Conservation (phyloP, 805 yeast species). For the Sugiyamaella lignohabitans region DNA sequence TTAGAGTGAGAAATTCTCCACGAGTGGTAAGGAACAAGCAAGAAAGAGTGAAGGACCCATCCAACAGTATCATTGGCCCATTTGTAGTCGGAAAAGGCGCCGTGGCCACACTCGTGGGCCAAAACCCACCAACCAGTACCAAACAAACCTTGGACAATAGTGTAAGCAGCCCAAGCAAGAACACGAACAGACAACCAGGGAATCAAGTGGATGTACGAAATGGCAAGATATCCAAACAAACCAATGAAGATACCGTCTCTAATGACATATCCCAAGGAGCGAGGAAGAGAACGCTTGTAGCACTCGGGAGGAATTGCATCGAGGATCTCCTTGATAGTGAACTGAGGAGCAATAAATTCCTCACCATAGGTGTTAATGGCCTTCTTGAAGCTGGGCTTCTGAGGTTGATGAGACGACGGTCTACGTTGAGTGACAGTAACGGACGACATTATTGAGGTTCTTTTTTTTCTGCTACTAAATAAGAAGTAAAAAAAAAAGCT, state of each 20-base stretch:
- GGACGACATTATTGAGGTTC: conserved; percentile 12
- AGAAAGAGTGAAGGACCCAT: conserved; percentile 73
- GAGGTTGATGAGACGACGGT: conserved; percentile 13
- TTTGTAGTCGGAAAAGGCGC: conserved; percentile 70
- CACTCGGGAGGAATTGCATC: conserved; percentile 68
- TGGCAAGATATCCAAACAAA: conserved; percentile 47
- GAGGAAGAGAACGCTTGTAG: conserved; percentile 53
- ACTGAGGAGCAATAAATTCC: conserved; percentile 67
- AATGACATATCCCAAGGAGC: conserved; percentile 57
- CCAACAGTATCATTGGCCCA: conserved; percentile 73
- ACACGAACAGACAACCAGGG: conserved; percentile 42
- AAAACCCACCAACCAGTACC: conserved; percentile 78
- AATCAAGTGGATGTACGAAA: conserved; percentile 47
- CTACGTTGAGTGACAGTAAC: conserved; percentile 18
- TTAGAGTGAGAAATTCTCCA: conserved; percentile 81
- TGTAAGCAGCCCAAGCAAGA: conserved; percentile 52
- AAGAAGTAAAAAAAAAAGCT: conserved; percentile 1
- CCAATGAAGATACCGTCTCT: conserved; percentile 49
- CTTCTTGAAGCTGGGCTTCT: conserved; percentile 7
- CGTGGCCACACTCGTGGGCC: conserved; percentile 91
- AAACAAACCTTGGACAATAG: conserved; percentile 53
- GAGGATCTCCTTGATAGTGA: conserved; percentile 66
- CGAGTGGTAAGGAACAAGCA: conserved; percentile 79
- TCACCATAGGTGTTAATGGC: conserved; percentile 54
- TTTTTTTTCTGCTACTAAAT: background rate